Percentiles rank a stretch among this genome's conserved stretches.
These are phyloP conservation scores for Phytophthora pisi DNA, from an alignment of 352 stramenopile species.

Conservation along the genomic window DNA sequence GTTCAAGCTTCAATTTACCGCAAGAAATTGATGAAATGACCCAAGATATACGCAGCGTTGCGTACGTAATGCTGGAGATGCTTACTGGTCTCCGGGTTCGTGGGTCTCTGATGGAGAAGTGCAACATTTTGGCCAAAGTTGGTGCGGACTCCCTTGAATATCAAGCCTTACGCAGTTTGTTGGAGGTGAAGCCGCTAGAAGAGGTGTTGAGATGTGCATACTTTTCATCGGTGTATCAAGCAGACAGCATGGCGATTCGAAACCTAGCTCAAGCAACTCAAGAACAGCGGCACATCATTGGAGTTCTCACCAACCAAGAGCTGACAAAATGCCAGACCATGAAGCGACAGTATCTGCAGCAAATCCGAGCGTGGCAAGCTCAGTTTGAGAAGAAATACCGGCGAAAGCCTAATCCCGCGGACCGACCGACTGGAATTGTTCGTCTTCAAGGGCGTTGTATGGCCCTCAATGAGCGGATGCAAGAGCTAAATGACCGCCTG, in stretches of 20 bases:
- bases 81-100: conserved; percentile 52
- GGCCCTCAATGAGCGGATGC: conserved; percentile 43
- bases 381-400: conserved; percentile 66
- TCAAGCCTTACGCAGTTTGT: conserved; percentile 39
- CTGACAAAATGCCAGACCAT: conserved; percentile 43
- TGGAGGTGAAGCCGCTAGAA: conserved; percentile 24
- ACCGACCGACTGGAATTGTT: conserved; percentile 44
- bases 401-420: conserved; percentile 43
- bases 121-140: conserved; percentile 38
- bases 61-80: conserved; percentile 68
- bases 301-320: conserved; percentile 50
- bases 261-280: conserved; percentile 6
- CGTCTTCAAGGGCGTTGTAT: conserved; percentile 44
- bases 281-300: conserved; percentile 41
- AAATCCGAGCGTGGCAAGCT: conserved; percentile 53
- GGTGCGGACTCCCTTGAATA: conserved; percentile 27
- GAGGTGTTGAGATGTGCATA: conserved; percentile 23
- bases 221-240: conserved; percentile 14
- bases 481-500: conserved; percentile 42
- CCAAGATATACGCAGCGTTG: conserved; percentile 60
- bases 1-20: conserved; percentile 32
- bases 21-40: conserved; percentile 4
- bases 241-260: not conserved
- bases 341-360: conserved; percentile 39
- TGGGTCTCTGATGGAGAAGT: conserved; percentile 38